Percentiles rank a stretch among this genome's conserved stretches.
Evolutionary conservation across 176 grass and related monocot species (phyloP).

Genomic region (Triticum urartu): DNA sequence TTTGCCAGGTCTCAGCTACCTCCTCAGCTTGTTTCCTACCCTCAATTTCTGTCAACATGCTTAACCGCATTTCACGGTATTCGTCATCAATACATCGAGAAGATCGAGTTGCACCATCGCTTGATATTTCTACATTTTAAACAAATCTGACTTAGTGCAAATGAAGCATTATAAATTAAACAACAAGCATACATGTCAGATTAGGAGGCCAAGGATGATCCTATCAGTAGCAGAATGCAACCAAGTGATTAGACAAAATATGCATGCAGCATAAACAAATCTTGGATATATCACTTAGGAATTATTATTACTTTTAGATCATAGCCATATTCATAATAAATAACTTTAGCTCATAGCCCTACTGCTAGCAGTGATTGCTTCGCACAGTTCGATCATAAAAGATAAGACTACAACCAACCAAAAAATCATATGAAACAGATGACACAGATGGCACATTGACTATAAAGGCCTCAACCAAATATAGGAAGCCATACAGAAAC

Average conservation of each 20-base stretch:
- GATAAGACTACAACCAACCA: neutral
- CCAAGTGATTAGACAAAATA: neutral
- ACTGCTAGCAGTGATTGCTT: neutral
- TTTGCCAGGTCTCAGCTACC: constrained; percentile 60
- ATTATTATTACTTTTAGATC: neutral
- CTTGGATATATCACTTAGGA: neutral
- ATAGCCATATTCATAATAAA: neutral
- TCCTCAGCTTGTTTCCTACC: constrained; percentile 87
- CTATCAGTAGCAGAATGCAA: neutral
- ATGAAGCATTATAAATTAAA: constrained; percentile 5
- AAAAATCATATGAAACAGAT: neutral
- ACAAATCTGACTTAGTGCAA: constrained; percentile 2
- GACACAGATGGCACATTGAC: neutral
- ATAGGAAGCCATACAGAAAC: neutral
- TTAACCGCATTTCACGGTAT: constrained; percentile 73
- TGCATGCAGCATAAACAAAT: neutral
- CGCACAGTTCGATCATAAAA: neutral
- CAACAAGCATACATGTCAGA: neutral
- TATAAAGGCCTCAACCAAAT: neutral
- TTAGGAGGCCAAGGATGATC: neutral
- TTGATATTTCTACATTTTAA: constrained; percentile 76
- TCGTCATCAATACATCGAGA: constrained; percentile 55
- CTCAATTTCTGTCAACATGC: constrained; percentile 77
- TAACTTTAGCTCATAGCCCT: neutral
- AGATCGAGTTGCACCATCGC: constrained; percentile 63